A percentile compares a stretch with the other conserved stretches of the same genome.
Conservation (phyloP, 148 eudicot genomes). For the Simmondsia chinensis region DNA sequence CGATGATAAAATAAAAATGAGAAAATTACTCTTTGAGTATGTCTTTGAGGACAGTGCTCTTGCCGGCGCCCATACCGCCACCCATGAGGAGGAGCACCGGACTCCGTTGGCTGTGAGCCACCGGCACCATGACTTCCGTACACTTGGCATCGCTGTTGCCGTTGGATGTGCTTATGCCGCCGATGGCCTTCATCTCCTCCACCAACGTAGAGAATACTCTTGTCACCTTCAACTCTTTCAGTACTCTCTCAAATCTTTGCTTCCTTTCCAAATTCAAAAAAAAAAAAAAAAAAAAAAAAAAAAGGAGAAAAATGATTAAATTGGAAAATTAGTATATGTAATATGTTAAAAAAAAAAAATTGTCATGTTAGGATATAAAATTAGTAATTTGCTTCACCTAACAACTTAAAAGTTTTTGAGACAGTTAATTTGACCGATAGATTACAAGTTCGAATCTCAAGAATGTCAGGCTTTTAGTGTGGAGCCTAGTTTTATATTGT, state of each 20-base stretch:
- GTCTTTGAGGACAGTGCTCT: constrained; percentile 92
- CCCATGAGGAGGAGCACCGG: constrained; percentile 94
- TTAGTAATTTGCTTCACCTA: no score
- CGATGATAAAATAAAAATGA: background rate
- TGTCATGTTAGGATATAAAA: no score
- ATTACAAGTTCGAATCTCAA: no score
- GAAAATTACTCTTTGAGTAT: constrained; percentile 56
- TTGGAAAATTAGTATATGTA: no score
- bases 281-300: background rate
- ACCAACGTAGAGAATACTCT: constrained; percentile 61
- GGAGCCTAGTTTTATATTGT: no score
- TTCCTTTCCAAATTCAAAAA: constrained; percentile 25
- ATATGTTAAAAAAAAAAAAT: no score
- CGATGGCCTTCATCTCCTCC: constrained; percentile 79
- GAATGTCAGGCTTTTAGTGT: no score
- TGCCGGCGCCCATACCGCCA: constrained; percentile 98
- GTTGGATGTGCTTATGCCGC: constrained; percentile 13
- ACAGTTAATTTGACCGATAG: no score
- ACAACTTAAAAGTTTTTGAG: no score
- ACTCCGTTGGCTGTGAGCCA: constrained; percentile 61
- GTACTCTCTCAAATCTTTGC: constrained; percentile 69
- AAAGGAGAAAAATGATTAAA: no score
- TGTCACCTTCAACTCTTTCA: constrained; percentile 50
- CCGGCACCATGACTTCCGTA: constrained; percentile 81
- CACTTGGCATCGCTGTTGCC: constrained; percentile 18